Evolutionary conservation across 1,139 yeast species (phyloP).

Genomic region (Pichia sp.): DNA sequence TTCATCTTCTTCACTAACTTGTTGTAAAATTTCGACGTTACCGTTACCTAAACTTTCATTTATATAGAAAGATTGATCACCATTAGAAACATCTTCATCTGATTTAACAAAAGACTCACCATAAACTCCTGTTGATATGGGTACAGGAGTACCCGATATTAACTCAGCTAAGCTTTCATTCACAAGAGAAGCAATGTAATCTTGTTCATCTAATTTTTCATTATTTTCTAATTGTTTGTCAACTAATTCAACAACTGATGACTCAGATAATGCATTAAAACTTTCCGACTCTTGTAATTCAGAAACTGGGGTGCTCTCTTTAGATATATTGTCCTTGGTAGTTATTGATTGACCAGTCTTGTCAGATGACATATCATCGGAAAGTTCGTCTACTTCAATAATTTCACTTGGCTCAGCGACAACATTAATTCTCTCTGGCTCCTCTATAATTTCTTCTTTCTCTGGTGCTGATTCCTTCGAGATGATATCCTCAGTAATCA

Average conservation of each 20-base stretch:
- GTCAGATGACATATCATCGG: no score
- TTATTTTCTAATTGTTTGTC: not conserved
- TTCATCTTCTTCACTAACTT: not conserved
- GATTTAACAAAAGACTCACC: conserved; percentile 9
- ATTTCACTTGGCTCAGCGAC: no score
- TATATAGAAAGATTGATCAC: conserved; percentile 14
- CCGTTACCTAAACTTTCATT: conserved; percentile 13
- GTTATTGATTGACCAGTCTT: no score
- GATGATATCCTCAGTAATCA: no score
- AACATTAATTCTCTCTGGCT: no score
- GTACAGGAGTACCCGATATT: not conserved
- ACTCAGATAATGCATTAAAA: conserved; percentile 21
- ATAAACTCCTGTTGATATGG: conserved; percentile 9
- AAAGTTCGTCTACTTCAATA: no score
- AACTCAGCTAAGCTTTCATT: conserved; percentile 16
- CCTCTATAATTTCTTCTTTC: no score
- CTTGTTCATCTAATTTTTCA: conserved; percentile 17
- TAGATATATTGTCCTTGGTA: not conserved
- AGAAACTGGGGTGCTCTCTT: not conserved
- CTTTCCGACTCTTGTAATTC: conserved; percentile 11
- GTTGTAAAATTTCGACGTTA: not conserved
- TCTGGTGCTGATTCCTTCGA: no score
- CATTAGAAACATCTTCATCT: conserved; percentile 3
- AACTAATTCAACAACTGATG: conserved; percentile 18
- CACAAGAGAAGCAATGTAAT: conserved; percentile 23